Evolutionary conservation across 2,329 filamentous ascomycete species (phyloP).

Genomic region (Epichloe uncinata): DNA sequence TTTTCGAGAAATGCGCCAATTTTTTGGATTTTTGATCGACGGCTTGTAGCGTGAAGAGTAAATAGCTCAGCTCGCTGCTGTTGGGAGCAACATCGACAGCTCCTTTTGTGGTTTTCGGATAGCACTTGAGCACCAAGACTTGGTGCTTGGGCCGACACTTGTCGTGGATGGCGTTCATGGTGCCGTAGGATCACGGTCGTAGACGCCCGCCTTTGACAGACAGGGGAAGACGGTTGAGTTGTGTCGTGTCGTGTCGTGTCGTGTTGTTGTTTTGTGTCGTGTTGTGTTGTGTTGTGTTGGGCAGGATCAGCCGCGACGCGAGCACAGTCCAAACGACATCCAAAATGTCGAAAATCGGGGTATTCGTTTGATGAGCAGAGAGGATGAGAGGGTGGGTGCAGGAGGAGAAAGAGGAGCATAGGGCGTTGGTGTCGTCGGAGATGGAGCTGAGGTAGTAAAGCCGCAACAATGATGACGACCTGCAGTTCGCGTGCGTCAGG

Average conservation of each 20-base stretch:
- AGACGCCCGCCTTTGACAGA: neutral
- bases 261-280: neutral
- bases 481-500: neutral
- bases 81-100: slow-evolving; percentile 90
- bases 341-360: neutral
- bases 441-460: neutral
- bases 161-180: slow-evolving; percentile 52
- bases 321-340: neutral
- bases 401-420: neutral
- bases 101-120: slow-evolving; percentile 82
- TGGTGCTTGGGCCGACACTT: slow-evolving; percentile 88
- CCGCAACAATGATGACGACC: neutral
- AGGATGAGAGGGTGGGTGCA: too few species aligned
- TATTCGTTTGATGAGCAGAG: neutral
- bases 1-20: slow-evolving; percentile 91
- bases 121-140: slow-evolving; percentile 91
- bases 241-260: neutral
- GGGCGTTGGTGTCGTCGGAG: neutral
- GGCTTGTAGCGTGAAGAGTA: slow-evolving; percentile 90
- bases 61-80: slow-evolving; percentile 89
- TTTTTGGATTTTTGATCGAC: slow-evolving; percentile 89
- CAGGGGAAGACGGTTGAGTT: neutral
- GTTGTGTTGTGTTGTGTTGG: neutral
- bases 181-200: slow-evolving; percentile 4
- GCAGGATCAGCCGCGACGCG: neutral